Conservation (phyloP, 345 rosid genomes). For the Citrus unshiu region DNA sequence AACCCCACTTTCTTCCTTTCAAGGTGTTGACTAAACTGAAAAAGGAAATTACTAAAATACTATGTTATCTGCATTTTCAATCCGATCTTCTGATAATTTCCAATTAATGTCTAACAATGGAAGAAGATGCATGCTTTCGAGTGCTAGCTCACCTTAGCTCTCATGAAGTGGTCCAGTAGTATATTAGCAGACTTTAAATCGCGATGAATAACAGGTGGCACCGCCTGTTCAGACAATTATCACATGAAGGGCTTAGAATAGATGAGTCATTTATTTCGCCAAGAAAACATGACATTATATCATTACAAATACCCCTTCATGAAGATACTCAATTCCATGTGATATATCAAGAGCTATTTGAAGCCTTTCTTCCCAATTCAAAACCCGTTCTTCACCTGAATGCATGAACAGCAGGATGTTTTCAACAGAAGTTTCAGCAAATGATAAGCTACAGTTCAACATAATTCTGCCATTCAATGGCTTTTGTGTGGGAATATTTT, state of each 20-base stretch:
- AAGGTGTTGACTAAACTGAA: not conserved
- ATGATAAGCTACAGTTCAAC: not conserved
- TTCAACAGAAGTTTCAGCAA: not conserved
- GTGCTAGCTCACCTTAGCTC: slow-evolving; percentile 69
- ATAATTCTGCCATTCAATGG: not conserved
- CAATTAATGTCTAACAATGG: not conserved
- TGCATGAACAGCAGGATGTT: slow-evolving; percentile 8
- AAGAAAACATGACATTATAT: not conserved
- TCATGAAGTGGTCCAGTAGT: slow-evolving; percentile 75
- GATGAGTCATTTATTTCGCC: not conserved
- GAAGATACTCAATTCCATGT: slow-evolving; percentile 93
- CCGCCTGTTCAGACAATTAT: slow-evolving; percentile 53
- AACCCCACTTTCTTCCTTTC: not conserved
- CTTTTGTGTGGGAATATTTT: too few species aligned
- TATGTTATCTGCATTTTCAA: not conserved
- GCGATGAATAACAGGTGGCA: slow-evolving; percentile 91
- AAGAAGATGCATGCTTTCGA: not conserved
- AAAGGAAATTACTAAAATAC: not conserved
- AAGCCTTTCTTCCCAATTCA: slow-evolving; percentile 84
- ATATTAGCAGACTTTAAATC: slow-evolving; percentile 96
- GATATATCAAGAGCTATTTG: slow-evolving; percentile 85
- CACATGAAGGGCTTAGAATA: not conserved
- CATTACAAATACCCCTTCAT: slow-evolving; percentile 67
- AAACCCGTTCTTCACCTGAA: slow-evolving; percentile 43
- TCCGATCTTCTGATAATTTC: not conserved